A percentile compares a stretch with the other conserved stretches of the same genome.
These are phyloP conservation scores for Aureobasidium sp. DNA, from an alignment of 2,329 filamentous ascomycete species.

Conservation along the genomic window DNA sequence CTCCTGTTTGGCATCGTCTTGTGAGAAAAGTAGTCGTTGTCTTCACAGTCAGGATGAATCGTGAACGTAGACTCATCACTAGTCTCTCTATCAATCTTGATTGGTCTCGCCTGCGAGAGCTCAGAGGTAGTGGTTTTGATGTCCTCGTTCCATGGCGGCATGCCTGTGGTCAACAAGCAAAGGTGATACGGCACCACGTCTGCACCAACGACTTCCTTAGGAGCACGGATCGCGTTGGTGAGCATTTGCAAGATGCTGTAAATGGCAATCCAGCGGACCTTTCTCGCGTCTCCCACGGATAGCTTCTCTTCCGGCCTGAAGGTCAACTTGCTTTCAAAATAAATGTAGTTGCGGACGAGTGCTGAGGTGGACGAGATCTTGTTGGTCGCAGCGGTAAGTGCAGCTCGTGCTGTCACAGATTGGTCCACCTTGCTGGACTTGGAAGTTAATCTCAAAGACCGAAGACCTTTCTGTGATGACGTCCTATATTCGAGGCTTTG, in stretches of 20 bases:
- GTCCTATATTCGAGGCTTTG: constrained; percentile 18
- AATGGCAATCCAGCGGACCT: constrained; percentile 69
- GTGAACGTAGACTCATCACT: background rate
- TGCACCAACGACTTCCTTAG: constrained; percentile 51
- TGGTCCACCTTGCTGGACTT: constrained; percentile 38
- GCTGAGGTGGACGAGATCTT: constrained; percentile 29
- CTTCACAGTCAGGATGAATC: constrained; percentile 40
- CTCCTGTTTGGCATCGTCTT: background rate
- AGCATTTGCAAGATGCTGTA: constrained; percentile 69
- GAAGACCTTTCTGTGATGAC: constrained; percentile 26
- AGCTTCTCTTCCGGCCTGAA: constrained; percentile 51
- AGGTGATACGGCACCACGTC: constrained; percentile 51
- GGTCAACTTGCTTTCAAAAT: constrained; percentile 57
- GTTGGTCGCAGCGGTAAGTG: constrained; percentile 45
- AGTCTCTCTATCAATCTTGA: background rate
- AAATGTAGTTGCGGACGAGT: constrained; percentile 59
- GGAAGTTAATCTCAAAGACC: constrained; percentile 26
- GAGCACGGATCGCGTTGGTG: constrained; percentile 51
- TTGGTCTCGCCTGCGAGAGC: background rate
- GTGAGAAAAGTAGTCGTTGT: constrained; percentile 27
- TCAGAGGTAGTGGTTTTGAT: background rate
- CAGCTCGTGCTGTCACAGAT: constrained; percentile 43
- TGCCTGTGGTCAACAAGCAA: constrained; percentile 37
- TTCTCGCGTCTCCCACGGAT: constrained; percentile 58
- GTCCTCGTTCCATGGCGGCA: constrained; percentile 28